Base-by-base conservation (phyloP, 2,329 filamentous ascomycete genomes). In the Xylariaceae sp. region DNA sequence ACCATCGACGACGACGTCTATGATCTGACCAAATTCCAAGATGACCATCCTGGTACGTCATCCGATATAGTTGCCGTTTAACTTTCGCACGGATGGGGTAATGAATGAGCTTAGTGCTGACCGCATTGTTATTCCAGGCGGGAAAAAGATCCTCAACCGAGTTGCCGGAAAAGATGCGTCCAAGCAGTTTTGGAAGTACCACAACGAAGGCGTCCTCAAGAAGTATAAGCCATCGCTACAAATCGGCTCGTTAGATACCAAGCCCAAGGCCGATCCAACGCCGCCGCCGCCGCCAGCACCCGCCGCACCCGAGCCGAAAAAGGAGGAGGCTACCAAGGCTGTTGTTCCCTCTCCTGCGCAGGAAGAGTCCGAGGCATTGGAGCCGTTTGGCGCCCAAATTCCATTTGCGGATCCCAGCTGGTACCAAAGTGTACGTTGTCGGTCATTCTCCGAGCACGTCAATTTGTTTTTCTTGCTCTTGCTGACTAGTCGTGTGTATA, bases 1-100 rank as follows among this genome's bases (percentile, higher is more conserved):
- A 85, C 96, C 63, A 87, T 98, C 65, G 93, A 98, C 65, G 89
- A 93, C 68, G 93, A 98, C 75, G 93, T 98, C 65, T 98, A 96
- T 75, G 93, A 99, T 72, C 74, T 98, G 68, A 96, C 92, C 67
- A 92, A 87, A 70, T 93, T 93, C 74, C 89, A 91, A 73, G 88
- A 93, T 58, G 89, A 93, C 64, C 90, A 93, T 74, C 90, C 90
- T 73, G 91, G 91, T 84, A 79, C 78, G 77, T 67, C 40, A 12
- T 41, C n/a, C 21, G 23, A 32, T 49, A 48, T 20, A 44, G 20
- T 45, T 20, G 44, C 26, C 23, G 37, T 53, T 51, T 57, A 14
- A 50, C 44, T 52, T 51, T 46, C 45, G 48, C 45, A 23, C 40
- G 6, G 42, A 44, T 20, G 16, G 18, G 20, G n/a, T n/a, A 41